phyloP scores from a whole-genome alignment of 345 rosid genomes.

The Eucalyptus cladocalyx region DNA sequence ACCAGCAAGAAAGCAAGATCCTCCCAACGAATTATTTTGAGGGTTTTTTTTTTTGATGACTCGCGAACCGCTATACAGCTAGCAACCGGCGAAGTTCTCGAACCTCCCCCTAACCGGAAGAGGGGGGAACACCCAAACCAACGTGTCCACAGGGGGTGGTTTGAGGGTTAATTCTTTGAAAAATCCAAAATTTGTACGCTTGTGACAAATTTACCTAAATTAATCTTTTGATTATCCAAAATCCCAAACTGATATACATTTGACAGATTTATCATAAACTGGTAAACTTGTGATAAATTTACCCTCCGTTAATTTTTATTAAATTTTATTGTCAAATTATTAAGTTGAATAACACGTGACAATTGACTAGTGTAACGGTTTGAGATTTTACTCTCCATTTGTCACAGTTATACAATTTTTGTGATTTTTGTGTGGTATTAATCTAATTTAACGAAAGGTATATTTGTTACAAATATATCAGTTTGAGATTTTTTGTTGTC shows the following conservation, averaged over 20 bases:
- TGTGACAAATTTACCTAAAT: rapidly evolving
- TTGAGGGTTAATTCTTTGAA: rapidly evolving
- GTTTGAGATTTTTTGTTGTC: rapidly evolving
- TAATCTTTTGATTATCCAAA: too few species aligned
- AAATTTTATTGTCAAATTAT: too few species aligned
- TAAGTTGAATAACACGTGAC: rapidly evolving
- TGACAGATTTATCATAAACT: rapidly evolving
- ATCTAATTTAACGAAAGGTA: rapidly evolving
- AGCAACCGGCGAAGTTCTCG: too few species aligned
- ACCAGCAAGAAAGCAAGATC: too few species aligned
- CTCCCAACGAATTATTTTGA: too few species aligned
- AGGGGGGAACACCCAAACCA: too few species aligned
- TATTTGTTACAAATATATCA: rapidly evolving
- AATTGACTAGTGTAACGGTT: rapidly evolving
- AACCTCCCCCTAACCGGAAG: too few species aligned
- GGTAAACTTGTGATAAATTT: rapidly evolving
- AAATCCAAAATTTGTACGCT: rapidly evolving
- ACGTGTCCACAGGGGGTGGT: too few species aligned
- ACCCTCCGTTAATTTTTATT: rapidly evolving
- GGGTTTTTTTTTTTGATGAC: too few species aligned
- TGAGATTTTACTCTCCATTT: too few species aligned
- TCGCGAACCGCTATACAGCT: too few species aligned
- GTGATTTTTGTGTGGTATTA: rapidly evolving
- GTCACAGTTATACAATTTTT: too few species aligned
- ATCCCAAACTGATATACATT: rapidly evolving